Conservation (phyloP, 768 basidiomycete genomes). For the Dioszegia crocea region DNA sequence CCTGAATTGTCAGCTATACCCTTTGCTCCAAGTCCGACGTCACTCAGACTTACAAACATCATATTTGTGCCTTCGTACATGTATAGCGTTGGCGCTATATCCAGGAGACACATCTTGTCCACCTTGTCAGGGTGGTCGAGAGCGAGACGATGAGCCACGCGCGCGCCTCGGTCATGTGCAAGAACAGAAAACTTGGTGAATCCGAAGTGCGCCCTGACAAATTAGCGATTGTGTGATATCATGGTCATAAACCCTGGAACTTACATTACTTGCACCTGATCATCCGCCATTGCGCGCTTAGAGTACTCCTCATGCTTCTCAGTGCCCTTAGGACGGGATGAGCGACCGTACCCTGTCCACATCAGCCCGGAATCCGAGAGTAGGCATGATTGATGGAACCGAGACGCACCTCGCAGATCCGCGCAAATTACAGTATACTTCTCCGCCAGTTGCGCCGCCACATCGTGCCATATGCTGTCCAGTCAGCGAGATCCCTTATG, state of each 20-base stretch:
- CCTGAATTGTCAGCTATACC: slow-evolving; percentile 11
- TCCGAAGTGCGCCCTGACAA: slow-evolving; percentile 30
- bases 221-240: background rate
- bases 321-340: slow-evolving; percentile 33
- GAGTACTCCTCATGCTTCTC: slow-evolving; percentile 40
- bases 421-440: slow-evolving; percentile 34
- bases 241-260: background rate
- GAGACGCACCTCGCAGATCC: slow-evolving; percentile 35
- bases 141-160: slow-evolving; percentile 46
- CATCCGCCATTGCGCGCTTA: slow-evolving; percentile 46
- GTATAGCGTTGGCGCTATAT: slow-evolving; percentile 46
- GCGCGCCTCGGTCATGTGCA: slow-evolving; percentile 45
- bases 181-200: slow-evolving; percentile 33
- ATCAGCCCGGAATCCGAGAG: background rate
- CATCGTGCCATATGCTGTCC: slow-evolving; percentile 37
- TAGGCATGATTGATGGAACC: background rate
- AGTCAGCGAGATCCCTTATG: background rate
- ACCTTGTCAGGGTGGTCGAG: slow-evolving; percentile 39
- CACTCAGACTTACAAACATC: slow-evolving; percentile 32
- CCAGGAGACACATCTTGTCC: slow-evolving; percentile 37
- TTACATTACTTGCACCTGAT: slow-evolving; percentile 43
- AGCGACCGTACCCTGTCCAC: slow-evolving; percentile 35
- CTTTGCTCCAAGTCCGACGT: too few relatives aligned
- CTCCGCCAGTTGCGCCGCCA: slow-evolving; percentile 22
- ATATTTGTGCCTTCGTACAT: slow-evolving; percentile 37